A percentile compares a stretch with the other conserved stretches of the same genome.
phyloP scores from a whole-genome alignment of 2,329 filamentous ascomycete genomes.

The Exophiala aquamarina region DNA sequence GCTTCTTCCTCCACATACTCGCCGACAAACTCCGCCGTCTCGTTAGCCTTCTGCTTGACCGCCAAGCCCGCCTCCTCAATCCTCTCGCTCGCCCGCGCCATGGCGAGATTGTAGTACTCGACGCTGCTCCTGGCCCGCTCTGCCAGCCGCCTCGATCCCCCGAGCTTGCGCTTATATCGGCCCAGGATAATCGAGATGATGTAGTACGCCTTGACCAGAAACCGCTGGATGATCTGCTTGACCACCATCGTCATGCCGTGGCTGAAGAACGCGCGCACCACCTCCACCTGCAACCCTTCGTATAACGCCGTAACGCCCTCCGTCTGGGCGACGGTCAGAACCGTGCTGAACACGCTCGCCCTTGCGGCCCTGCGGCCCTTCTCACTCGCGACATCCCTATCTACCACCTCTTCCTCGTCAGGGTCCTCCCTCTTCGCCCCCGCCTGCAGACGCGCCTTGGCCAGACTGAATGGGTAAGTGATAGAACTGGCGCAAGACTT shows the following conservation, averaged over 20 bases:
- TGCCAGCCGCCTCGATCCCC: constrained; percentile 39
- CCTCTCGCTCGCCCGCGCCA: constrained; percentile 39
- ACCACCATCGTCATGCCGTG: constrained; percentile 86
- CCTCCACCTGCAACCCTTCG: constrained; percentile 71
- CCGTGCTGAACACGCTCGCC: constrained; percentile 62
- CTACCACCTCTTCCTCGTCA: constrained; percentile 30
- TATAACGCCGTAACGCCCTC: constrained; percentile 73
- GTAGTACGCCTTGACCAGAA: constrained; percentile 73
- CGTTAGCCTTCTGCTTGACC: constrained; percentile 33
- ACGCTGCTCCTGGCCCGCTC: constrained; percentile 38
- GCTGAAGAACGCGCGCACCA: constrained; percentile 79
- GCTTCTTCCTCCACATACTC: constrained; percentile 47
- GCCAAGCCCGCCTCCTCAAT: constrained; percentile 28
- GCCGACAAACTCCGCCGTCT: constrained; percentile 45
- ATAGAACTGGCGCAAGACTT: constrained; percentile 74
- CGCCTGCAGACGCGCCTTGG: constrained; percentile 76
- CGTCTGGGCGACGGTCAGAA: constrained; percentile 56
- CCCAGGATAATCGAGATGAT: constrained; percentile 52
- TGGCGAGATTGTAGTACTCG: constrained; percentile 42
- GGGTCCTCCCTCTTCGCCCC: constrained; percentile 41
- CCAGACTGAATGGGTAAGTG: constrained; percentile 83
- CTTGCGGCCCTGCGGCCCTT: constrained; percentile 35
- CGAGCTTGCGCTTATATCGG: constrained; percentile 38
- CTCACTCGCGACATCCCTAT: constrained; percentile 30
- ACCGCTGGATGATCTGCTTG: constrained; percentile 73